Evolutionary conservation across 179 eudicot species (phyloP), one percentile per base, ranked within the genome.

Genomic region (Gypsophila paniculata): DNA sequence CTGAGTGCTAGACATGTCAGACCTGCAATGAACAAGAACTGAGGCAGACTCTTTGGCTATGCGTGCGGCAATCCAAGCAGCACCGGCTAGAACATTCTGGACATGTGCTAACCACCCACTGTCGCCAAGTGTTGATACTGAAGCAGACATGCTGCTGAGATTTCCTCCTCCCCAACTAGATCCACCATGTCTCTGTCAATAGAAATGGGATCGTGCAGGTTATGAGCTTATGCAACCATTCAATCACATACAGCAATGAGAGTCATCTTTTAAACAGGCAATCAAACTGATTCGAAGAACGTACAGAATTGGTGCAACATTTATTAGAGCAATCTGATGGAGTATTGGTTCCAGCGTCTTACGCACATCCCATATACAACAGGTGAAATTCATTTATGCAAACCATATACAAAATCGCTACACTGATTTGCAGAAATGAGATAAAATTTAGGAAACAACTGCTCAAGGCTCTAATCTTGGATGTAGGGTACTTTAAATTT

Each of bases 21-120:
- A 95, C 99, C 98, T 95, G 91, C 99, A 95, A 85, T 95, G 99
- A 70, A 95, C 99, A 75, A 95, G 97, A 75, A 95, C 97, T 60
- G 99, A 88, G 22, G 99, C 95, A 61, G 90, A 87, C 82, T 95
- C 99, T 70, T 87, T 81, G 42, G 85, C 93, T 80, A 95, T 79
- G 68, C 96, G 97, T 65, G 96, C 96, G 74, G 99, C 99, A 86
- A 95, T 95, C 99, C 99, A 95, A 72, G 99, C 93, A 74, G 99
- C 90, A 79, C 99, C 98, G 76, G 96, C 98, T 78, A 95, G 75
- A 52, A 92, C 90, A 88, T 81, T 88, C 77, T 95, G 99, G 63
- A 95, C 86, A 83, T 95, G 99, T 81, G 86, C 87, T 83, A 95
- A 80, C 99, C 99, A 95, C 63, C 96, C 97, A 75, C 85, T 95